Evolutionary conservation across 352 stramenopile species (phyloP), one percentile per base, ranked within the genome.

Genomic region (Globisporangium megalacanthum): DNA sequence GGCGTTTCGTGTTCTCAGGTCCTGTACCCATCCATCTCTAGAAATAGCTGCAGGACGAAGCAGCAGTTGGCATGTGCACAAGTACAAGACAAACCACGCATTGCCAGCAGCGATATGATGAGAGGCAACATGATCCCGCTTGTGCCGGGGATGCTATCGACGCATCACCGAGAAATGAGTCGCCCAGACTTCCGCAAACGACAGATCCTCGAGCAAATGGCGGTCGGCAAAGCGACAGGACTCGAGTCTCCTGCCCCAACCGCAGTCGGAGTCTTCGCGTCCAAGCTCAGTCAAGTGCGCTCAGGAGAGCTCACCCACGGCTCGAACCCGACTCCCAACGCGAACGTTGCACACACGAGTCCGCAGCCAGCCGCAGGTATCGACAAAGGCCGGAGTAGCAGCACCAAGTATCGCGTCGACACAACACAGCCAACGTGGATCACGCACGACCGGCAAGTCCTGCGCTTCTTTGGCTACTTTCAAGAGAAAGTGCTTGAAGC

Each of bases 381-480:
- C 8, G 33, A 8, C 29, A 48, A 47, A 3, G 50, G 50, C 6
- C 11, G 14, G 2, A 37, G 19, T 2, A 79, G 72, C 49, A 81
- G 72, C 49, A 74, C 68, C 20, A 80, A 73, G 42, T 87, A 72
- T 60, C 72, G 74, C 46, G 57, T 69, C 6, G 76, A 88, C 51
- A 49, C 64, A 11, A 72, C 60, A n/a, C 70, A 82, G 46, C 80
- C 78, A 15, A 56, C 62, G 22, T 92, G 84, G 79, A 66, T 91
- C 62, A 88, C 79, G 7, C 66, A 88, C 66, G 79, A 89, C 51
- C 69, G 78, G 10, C 77, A 93, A 36, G 89, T 97, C 42, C 71
- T 98, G 41, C 85, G 90, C 19, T 97, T 96, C 72, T 96, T 91
- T 47, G 84, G 77, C 2, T 98, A 95, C 64, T 97, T 95, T 48